Evolutionary conservation across 2,329 filamentous ascomycete genomes (phyloP).

Genomic region (Fusarium ambrosium): DNA sequence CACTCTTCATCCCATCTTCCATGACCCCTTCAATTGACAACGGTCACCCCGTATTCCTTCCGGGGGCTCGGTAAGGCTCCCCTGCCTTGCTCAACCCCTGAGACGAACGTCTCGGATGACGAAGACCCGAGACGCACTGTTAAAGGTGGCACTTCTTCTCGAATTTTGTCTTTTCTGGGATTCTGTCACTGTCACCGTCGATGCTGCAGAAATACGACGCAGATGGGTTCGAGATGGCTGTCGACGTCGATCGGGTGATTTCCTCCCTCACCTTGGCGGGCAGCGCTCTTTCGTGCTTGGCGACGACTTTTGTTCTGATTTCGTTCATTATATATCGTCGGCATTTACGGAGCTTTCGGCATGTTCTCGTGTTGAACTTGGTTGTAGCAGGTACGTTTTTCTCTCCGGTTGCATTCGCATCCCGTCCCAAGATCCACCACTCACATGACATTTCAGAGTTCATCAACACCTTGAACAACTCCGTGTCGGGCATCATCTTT

Average conservation of each 20-base stretch:
- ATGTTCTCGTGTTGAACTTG: conserved; percentile 41
- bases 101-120: neutral
- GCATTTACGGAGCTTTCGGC: conserved; percentile 42
- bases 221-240: conserved; percentile 21
- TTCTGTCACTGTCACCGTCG: neutral
- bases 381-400: conserved; percentile 38
- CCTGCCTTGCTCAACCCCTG: neutral
- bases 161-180: neutral
- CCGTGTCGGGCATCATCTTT: conserved; percentile 40
- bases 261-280: conserved; percentile 42
- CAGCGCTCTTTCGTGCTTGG: conserved; percentile 38
- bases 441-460: conserved; percentile 25
- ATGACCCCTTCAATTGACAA: neutral
- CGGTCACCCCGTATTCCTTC: neutral
- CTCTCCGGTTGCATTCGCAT: neutral
- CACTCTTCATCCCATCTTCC: neutral
- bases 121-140: neutral
- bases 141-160: neutral
- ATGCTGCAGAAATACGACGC: neutral
- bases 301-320: conserved; percentile 38
- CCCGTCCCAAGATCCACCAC: neutral
- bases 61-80: neutral
- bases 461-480: conserved; percentile 43
- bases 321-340: conserved; percentile 41
- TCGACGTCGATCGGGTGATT: conserved; percentile 33